phyloP scores from a whole-genome alignment of 495 filamentous ascomycete genomes.

The Aspergillus kassunensis region DNA sequence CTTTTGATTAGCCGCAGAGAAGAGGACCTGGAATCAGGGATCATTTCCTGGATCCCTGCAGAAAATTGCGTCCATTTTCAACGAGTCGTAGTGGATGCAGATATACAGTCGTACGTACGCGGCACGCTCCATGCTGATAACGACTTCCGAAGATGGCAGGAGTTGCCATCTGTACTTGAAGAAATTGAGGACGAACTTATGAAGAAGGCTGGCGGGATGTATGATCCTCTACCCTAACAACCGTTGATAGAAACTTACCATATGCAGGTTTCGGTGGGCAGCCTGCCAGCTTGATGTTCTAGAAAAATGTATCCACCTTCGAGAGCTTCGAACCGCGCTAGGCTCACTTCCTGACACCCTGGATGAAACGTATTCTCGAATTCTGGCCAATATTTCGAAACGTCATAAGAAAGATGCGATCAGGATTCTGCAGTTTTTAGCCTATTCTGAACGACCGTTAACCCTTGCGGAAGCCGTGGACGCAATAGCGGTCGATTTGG shows the following conservation, averaged over 20 bases:
- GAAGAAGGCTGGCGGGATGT: slow-evolving; percentile 35
- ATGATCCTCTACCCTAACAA: slow-evolving; percentile 5
- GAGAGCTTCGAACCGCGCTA: slow-evolving; percentile 16
- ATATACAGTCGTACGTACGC: slow-evolving; percentile 23
- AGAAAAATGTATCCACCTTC: slow-evolving; percentile 15
- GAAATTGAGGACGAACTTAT: slow-evolving; percentile 25
- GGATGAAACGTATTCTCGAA: slow-evolving; percentile 33
- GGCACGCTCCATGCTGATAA: slow-evolving; percentile 8
- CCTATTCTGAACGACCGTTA: slow-evolving; percentile 20
- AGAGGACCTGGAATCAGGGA: slow-evolving; percentile 26
- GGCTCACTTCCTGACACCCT: slow-evolving; percentile 28
- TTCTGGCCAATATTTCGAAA: slow-evolving; percentile 23
- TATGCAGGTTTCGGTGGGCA: slow-evolving; percentile 36
- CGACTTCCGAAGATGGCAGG: slow-evolving; percentile 18
- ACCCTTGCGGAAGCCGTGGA: slow-evolving; percentile 28
- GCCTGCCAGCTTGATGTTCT: slow-evolving; percentile 35
- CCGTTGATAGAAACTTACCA: background rate
- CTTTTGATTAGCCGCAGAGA: slow-evolving; percentile 27
- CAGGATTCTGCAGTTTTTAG: slow-evolving; percentile 28
- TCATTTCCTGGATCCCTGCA: slow-evolving; percentile 22
- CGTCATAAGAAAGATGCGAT: slow-evolving; percentile 10
- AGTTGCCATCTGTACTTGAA: slow-evolving; percentile 9
- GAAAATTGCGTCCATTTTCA: slow-evolving; percentile 10
- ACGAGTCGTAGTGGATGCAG: slow-evolving; percentile 12
- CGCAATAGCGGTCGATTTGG: slow-evolving; percentile 4